Base-by-base conservation (phyloP, 495 filamentous ascomycete genomes). In the Rusavskia elegans region DNA sequence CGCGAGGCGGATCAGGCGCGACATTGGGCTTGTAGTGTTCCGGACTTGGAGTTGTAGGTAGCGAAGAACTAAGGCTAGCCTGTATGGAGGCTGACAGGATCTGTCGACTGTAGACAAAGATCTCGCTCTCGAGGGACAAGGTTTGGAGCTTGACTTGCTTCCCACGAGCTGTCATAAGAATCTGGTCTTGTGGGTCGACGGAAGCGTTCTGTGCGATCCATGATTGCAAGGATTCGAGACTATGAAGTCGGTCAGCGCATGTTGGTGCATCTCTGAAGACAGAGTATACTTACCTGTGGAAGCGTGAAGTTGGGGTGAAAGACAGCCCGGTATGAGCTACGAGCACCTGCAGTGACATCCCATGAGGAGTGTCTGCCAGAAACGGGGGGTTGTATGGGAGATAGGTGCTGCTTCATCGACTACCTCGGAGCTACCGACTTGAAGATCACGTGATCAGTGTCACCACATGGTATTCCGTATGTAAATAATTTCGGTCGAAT, bases 101-200 rank as follows among this genome's bases (percentile, higher is more conserved):
- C 56, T 81, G 78, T 50, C 81, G 77, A 64, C 92, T 85, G 63
- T 90, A 96, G 35, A 95, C 77, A 59, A 85, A 93, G 54, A 96
- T 80, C 63, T 95, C 87, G 53, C 76, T 83, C 85, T 94, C 55
- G 35, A 37, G 8, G 35, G 38, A 72, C 30, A 93, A 74, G 13
- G 80, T 79, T 61, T 87, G 84, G 25, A 78, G 68, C 66, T 85
- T 87, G 56, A 87, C 75, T 51, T 87, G 80, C 67, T 82, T 89
- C 20, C 88, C 87, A 45, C 81, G 77, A n/a, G 78, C 71, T 11
- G 87, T 92, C 70, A 96, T 79, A 53, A 86, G 72, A 49, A 95
- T 88, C 61, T 93, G 83, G 64, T 83, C 71, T 50, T 82, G 69
- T 9, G 74, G 60, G 3, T 82, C 74, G 57, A 96, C 83, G 10